Conservation (phyloP, 352 stramenopile genomes). For the Phytophthora idaei region DNA sequence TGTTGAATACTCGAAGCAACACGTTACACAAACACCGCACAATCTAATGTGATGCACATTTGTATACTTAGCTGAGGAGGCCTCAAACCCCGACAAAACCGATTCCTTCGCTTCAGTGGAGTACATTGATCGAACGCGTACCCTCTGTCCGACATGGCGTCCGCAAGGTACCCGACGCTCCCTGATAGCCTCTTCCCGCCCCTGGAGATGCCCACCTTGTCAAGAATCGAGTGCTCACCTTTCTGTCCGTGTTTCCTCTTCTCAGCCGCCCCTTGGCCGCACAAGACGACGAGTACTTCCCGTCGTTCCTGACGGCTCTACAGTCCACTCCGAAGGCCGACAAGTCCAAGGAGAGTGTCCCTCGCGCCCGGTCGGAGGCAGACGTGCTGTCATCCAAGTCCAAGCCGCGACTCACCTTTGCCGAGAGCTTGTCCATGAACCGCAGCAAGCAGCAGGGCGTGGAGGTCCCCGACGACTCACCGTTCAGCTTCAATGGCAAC, state of each 20-base stretch:
- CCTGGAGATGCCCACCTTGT: not conserved
- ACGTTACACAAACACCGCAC: not conserved
- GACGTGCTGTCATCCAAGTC: conserved; percentile 34
- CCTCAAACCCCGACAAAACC: not conserved
- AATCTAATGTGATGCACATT: not conserved
- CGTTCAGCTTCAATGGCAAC: conserved; percentile 59
- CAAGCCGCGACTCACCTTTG: conserved; percentile 61
- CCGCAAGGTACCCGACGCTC: conserved; percentile 19
- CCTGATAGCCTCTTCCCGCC: not conserved
- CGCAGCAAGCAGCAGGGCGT: conserved; percentile 42
- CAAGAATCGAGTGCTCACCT: not conserved
- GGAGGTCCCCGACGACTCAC: conserved; percentile 57
- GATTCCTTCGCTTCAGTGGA: conserved; percentile 14
- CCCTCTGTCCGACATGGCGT: conserved; percentile 20
- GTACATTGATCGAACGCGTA: conserved; percentile 15
- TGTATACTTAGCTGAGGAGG: not conserved
- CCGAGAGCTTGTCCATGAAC: conserved; percentile 76
- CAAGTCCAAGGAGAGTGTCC: conserved; percentile 60
- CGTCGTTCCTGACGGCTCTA: conserved; percentile 64
- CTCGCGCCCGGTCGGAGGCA: conserved; percentile 31
- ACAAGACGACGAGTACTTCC: conserved; percentile 80
- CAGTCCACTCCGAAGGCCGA: conserved; percentile 57
- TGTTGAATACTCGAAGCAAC: too few relatives aligned
- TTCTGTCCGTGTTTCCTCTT: not conserved
- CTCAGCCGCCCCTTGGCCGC: conserved; percentile 30